Evolutionary conservation across 805 yeast genomes (phyloP), one percentile per base, ranked within the genome.

Genomic region (Lipomyces spencermartinsiae): DNA sequence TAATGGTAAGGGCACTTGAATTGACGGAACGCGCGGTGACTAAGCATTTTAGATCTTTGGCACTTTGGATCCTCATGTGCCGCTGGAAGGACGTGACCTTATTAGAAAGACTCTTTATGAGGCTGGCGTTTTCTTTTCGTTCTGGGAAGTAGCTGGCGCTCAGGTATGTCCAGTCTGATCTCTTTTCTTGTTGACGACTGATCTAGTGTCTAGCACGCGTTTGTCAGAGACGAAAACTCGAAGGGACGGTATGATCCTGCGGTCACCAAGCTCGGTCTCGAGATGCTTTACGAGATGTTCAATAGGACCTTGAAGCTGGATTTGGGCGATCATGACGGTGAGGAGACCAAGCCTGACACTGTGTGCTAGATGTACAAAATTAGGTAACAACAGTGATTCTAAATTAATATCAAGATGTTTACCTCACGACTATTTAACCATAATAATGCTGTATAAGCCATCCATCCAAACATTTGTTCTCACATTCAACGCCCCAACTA

Each of bases 211-310:
- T 93, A 90, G 77, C 96, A 91, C 73, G 95, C 96, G 0, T 90
- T 90, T 74, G 89, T 90, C 63, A 83, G 95, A 71, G 96, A 90
- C 76, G 95, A 90, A 75, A 79, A 82, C 68, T 87, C 92, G 71
- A 90, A 89, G 79, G 96, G 91, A n/a, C 82, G 95, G 74, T 90
- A 86, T 75, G 95, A 90, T 76, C 86, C 92, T n/a, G 92, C 92
- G 1, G 84, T 88, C 64, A 90, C 95, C 25, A 81, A 83, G 71
- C 81, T 86, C 37, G 89, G 94, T 75, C 79, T 87, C 72, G 89
- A 86, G 29, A 88, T 91, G 83, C 77, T 90, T 73, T 81, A 83
- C 62, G 95, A 91, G 74, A 81, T 90, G 76, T 91, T 90, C 78
- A 84, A 88, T 78, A 83, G 96, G 73, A 83, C 83, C 73, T 82